A percentile compares a stretch with the other conserved stretches of the same genome.
Conservation (phyloP, 2,329 filamentous ascomycete genomes). For the Parasarocladium wereldwijsianum region DNA sequence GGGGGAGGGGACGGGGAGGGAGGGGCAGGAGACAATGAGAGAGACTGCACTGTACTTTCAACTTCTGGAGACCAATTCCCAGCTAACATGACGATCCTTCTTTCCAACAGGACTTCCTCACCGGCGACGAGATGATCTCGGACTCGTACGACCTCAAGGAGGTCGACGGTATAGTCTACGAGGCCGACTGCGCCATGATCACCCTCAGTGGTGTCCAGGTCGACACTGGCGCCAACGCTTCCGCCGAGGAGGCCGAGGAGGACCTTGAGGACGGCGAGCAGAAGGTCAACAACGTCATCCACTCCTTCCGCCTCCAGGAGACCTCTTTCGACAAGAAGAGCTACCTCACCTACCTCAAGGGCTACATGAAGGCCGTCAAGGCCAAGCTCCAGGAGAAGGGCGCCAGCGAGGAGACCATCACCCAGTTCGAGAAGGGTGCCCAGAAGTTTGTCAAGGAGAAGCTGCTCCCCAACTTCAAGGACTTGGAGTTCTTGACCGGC, state of each 20-base stretch:
- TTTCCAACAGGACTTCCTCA: constrained; percentile 81
- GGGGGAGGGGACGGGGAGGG: no score
- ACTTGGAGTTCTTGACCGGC: constrained; percentile 90
- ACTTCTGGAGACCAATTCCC: no score
- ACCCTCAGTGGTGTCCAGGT: constrained; percentile 59
- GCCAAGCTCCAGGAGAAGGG: constrained; percentile 47
- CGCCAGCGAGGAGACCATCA: constrained; percentile 50
- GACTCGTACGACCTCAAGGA: constrained; percentile 81
- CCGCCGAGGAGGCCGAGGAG: constrained; percentile 76
- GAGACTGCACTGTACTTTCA: no score
- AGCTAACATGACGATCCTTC: no score
- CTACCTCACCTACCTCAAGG: constrained; percentile 74
- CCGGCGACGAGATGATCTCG: constrained; percentile 89
- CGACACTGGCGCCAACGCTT: constrained; percentile 89
- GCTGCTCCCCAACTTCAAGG: constrained; percentile 74
- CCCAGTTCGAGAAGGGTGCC: constrained; percentile 68
- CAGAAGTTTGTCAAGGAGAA: constrained; percentile 65
- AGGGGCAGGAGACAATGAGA: no score
- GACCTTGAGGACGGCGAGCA: constrained; percentile 52
- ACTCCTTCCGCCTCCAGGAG: constrained; percentile 77
- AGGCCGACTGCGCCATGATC: constrained; percentile 88
- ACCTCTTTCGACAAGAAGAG: constrained; percentile 77
- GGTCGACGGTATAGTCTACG: constrained; percentile 68
- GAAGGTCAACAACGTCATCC: constrained; percentile 84
- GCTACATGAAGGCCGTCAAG: constrained; percentile 88